phyloP scores from a whole-genome alignment of 768 basidiomycete species.

The Clathrus columnatus region DNA sequence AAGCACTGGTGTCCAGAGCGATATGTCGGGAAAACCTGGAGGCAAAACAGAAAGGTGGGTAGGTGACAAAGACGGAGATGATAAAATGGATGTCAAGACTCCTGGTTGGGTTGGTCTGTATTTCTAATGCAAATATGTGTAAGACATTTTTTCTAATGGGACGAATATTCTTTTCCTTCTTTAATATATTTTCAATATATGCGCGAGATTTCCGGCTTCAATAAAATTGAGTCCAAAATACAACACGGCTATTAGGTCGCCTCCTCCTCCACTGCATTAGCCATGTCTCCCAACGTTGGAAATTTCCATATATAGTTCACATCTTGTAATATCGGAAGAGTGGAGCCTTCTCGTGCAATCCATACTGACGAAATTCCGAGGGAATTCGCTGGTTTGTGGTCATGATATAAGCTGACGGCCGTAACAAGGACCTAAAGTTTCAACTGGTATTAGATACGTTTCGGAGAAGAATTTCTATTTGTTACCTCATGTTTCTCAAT shows the following conservation, averaged over 20 bases:
- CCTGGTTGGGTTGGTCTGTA: slow-evolving; percentile 24
- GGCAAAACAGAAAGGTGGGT: slow-evolving; percentile 18
- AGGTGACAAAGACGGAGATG: slow-evolving; percentile 23
- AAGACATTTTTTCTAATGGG: not conserved
- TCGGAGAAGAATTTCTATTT: not conserved
- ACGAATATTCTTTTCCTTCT: too few relatives aligned
- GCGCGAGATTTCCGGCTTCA: too few relatives aligned
- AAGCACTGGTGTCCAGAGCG: slow-evolving; percentile 16
- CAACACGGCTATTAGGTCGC: too few relatives aligned
- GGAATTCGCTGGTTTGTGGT: slow-evolving; percentile 52
- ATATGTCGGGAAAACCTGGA: slow-evolving; percentile 10
- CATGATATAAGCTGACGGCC: slow-evolving; percentile 60
- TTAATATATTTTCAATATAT: too few relatives aligned
- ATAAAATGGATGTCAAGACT: slow-evolving; percentile 18
- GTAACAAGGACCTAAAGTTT: slow-evolving; percentile 45
- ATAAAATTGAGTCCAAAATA: too few relatives aligned
- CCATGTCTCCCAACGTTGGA: slow-evolving; percentile 51
- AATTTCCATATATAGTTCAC: slow-evolving; percentile 32
- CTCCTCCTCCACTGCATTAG: slow-evolving; percentile 45
- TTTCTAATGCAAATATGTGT: slow-evolving; percentile 15
- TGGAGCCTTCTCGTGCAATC: slow-evolving; percentile 50
- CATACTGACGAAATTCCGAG: slow-evolving; percentile 53
- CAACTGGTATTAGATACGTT: not conserved
- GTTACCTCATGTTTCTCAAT: slow-evolving; percentile 20
- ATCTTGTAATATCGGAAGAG: slow-evolving; percentile 33